phyloP scores from a whole-genome alignment of 2,329 filamentous ascomycete species.

The Aureobasidium mangrovei region DNA sequence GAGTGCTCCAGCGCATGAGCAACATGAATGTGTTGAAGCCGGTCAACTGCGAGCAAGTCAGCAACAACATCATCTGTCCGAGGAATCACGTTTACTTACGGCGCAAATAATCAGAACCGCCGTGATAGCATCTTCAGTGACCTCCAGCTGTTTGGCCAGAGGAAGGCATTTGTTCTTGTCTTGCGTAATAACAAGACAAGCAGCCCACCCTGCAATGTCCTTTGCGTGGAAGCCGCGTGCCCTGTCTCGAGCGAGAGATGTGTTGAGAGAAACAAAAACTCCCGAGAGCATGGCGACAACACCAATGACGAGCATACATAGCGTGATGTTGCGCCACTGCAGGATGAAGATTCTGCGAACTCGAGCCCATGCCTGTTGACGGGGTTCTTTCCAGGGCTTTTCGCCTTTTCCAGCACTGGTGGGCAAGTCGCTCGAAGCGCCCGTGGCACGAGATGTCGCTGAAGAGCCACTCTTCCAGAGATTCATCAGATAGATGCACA shows the following conservation, averaged over 20 bases:
- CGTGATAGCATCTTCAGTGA: constrained; percentile 59
- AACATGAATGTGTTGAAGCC: constrained; percentile 70
- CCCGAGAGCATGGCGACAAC: constrained; percentile 78
- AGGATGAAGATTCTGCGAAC: constrained; percentile 66
- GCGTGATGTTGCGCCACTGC: constrained; percentile 75
- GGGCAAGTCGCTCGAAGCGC: not conserved
- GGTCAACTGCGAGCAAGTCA: constrained; percentile 49
- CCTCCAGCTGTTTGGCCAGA: constrained; percentile 49
- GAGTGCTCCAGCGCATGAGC: constrained; percentile 67
- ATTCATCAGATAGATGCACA: constrained; percentile 25
- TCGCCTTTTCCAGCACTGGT: constrained; percentile 8
- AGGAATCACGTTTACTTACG: constrained; percentile 38
- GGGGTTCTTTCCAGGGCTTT: constrained; percentile 12
- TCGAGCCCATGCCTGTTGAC: constrained; percentile 47
- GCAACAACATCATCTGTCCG: constrained; percentile 18
- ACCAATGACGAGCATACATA: constrained; percentile 68
- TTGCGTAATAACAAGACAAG: constrained; percentile 50
- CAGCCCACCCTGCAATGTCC: constrained; percentile 53
- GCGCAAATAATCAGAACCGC: constrained; percentile 65
- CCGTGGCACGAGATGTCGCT: not conserved
- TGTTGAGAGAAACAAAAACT: constrained; percentile 68
- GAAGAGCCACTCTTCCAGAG: constrained; percentile 10
- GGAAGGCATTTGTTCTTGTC: constrained; percentile 54
- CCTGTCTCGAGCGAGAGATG: constrained; percentile 42
- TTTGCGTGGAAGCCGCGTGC: constrained; percentile 31